phyloP scores from a whole-genome alignment of 148 eudicot genomes.

The Nepenthes gracilis region DNA sequence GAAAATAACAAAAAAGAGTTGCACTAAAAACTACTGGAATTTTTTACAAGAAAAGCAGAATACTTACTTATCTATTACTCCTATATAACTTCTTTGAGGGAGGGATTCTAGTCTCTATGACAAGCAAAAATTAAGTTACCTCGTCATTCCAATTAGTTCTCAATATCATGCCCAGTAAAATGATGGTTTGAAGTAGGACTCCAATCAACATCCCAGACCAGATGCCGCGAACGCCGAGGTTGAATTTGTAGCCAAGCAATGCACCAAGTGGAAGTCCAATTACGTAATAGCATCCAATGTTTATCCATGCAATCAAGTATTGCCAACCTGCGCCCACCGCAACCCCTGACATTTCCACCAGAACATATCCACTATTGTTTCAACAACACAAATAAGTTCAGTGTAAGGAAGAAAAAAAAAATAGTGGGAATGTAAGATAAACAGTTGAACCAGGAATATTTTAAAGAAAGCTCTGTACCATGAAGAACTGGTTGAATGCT shows the following conservation, averaged over 20 bases:
- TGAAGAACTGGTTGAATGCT: constrained; percentile 44
- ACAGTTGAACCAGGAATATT: no score
- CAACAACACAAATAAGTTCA: no score
- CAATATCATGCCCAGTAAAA: constrained; percentile 15
- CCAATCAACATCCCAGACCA: constrained; percentile 47
- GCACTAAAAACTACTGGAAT: no score
- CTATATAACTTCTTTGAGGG: no score
- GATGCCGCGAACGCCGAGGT: constrained; percentile 31
- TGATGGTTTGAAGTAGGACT: constrained; percentile 31
- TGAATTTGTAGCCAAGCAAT: constrained; percentile 32
- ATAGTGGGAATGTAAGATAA: no score
- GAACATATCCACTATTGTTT: neutral
- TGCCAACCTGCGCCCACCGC: constrained; percentile 72
- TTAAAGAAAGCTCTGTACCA: constrained; percentile 10
- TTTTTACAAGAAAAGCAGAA: no score
- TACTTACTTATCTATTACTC: no score
- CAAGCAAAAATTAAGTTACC: constrained; percentile 12
- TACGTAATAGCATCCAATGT: constrained; percentile 27
- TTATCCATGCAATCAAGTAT: constrained; percentile 25
- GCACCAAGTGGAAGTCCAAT: constrained; percentile 43
- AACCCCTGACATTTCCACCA: constrained; percentile 31
- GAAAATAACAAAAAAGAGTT: no score
- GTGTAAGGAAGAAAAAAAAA: no score
- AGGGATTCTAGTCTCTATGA: no score
- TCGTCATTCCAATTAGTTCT: constrained; percentile 38